These are phyloP conservation scores for Grosmannia clavigera DNA, from an alignment of 2,329 filamentous ascomycete species.

Conservation along the genomic window DNA sequence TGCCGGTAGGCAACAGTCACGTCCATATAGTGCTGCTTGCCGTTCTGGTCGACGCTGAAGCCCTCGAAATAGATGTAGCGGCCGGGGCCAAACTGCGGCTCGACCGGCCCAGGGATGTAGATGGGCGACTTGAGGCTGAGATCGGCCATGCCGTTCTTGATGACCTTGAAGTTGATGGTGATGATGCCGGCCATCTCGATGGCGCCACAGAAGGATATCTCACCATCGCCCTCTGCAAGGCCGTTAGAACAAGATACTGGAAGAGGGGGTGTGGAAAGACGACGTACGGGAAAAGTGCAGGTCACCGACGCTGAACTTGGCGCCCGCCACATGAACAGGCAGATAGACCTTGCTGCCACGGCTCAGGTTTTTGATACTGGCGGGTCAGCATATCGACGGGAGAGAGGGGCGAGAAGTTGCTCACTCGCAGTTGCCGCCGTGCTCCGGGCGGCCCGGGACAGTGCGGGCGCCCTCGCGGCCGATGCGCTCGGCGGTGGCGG, in stretches of 20 bases:
- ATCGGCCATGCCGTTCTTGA: slow-evolving; percentile 67
- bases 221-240: slow-evolving; percentile 66
- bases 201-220: slow-evolving; percentile 79
- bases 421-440: slow-evolving; percentile 75
- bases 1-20: slow-evolving; percentile 78
- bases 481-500: slow-evolving; percentile 50
- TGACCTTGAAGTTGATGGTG: slow-evolving; percentile 78
- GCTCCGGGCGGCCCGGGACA: slow-evolving; percentile 72
- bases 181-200: slow-evolving; percentile 85
- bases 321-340: slow-evolving; percentile 74
- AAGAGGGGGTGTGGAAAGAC: too few species aligned
- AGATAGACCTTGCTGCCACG: slow-evolving; percentile 58
- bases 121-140: slow-evolving; percentile 72
- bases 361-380: slow-evolving; percentile 21
- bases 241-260: background rate
- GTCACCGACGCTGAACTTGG: slow-evolving; percentile 84
- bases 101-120: slow-evolving; percentile 75
- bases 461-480: slow-evolving; percentile 72
- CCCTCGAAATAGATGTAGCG: slow-evolving; percentile 79
- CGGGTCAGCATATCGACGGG: background rate
- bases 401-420: slow-evolving; percentile 5
- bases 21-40: slow-evolving; percentile 83
- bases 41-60: slow-evolving; percentile 77
- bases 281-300: slow-evolving; percentile 60
- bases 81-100: slow-evolving; percentile 76